Percentiles rank a stretch among this genome's conserved stretches.
These are phyloP conservation scores for Cocos nucifera DNA, from an alignment of 176 grass and related monocot species.

Conservation along the genomic window DNA sequence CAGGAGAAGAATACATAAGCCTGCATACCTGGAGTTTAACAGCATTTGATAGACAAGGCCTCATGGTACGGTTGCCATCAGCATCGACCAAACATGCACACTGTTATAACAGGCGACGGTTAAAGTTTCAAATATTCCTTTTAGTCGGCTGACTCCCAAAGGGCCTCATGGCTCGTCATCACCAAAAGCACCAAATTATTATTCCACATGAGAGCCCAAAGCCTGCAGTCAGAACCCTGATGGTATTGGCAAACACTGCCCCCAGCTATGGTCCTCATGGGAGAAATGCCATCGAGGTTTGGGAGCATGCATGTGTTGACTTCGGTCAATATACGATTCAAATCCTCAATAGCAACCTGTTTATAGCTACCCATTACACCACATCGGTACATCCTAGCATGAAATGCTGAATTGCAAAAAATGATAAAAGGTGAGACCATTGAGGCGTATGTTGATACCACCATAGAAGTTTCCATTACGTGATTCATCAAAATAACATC, in stretches of 20 bases:
- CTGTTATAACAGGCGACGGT: conserved; percentile 32
- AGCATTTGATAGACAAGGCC: conserved; percentile 76
- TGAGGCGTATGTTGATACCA: too few species aligned
- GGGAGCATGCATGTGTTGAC: conserved; percentile 50
- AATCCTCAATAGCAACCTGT: conserved; percentile 62
- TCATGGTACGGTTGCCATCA: conserved; percentile 90
- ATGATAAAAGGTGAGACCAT: too few species aligned
- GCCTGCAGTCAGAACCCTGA: conserved; percentile 62
- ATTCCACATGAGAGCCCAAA: conserved; percentile 88
- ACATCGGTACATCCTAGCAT: too few species aligned
- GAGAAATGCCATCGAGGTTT: conserved; percentile 25
- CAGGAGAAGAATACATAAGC: too few species aligned
- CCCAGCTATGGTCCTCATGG: conserved; percentile 66
- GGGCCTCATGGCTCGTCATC: conserved; percentile 78
- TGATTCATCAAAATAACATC: too few species aligned
- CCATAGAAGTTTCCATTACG: too few species aligned
- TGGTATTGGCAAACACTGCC: conserved; percentile 91
- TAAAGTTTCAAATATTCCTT: too few species aligned
- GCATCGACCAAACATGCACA: conserved; percentile 93
- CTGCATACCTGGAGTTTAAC: conserved; percentile 74
- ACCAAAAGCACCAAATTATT: conserved; percentile 76
- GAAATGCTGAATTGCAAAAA: too few species aligned
- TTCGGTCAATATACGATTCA: conserved; percentile 68
- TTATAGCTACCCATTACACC: not conserved
- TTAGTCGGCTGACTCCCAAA: too few species aligned